Evolutionary conservation across 1,284 basidiomycete species (phyloP).

Genomic region (Ceratobasidium sp.): DNA sequence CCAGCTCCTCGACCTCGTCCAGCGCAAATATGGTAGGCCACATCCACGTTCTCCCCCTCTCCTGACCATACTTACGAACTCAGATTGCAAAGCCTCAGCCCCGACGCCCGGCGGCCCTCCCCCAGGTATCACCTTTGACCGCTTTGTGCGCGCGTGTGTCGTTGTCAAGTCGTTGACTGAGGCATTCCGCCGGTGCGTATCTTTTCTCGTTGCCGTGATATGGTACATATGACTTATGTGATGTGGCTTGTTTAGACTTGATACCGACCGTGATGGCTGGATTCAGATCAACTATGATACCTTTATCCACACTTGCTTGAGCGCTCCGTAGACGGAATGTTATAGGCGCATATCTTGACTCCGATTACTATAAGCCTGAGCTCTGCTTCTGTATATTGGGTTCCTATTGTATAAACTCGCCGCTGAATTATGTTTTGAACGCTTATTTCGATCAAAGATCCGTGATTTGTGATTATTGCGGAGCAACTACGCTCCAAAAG

Average conservation of each 20-base stretch:
- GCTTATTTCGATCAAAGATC: neutral
- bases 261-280: slow-evolving; percentile 78
- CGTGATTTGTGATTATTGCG: no score
- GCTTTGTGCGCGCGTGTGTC: slow-evolving; percentile 73
- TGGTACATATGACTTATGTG: slow-evolving; percentile 10
- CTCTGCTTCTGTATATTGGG: neutral
- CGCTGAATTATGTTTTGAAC: slow-evolving; percentile 9
- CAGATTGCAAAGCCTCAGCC: slow-evolving; percentile 55
- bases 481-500: no score
- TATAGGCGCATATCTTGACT: neutral
- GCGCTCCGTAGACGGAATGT: slow-evolving; percentile 26
- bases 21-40: slow-evolving; percentile 79
- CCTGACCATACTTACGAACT: slow-evolving; percentile 18
- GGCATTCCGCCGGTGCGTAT: slow-evolving; percentile 75
- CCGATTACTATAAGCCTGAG: neutral
- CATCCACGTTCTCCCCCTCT: no score
- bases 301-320: slow-evolving; percentile 64
- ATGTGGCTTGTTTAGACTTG: slow-evolving; percentile 61
- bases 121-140: slow-evolving; percentile 85
- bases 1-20: slow-evolving; percentile 70
- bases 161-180: slow-evolving; percentile 83
- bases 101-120: slow-evolving; percentile 69
- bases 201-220: slow-evolving; percentile 1
- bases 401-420: slow-evolving; percentile 10
- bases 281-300: slow-evolving; percentile 82